These are phyloP conservation scores for Sordariomycetes sp. DNA, from an alignment of 2,329 filamentous ascomycete species.

Conservation along the genomic window DNA sequence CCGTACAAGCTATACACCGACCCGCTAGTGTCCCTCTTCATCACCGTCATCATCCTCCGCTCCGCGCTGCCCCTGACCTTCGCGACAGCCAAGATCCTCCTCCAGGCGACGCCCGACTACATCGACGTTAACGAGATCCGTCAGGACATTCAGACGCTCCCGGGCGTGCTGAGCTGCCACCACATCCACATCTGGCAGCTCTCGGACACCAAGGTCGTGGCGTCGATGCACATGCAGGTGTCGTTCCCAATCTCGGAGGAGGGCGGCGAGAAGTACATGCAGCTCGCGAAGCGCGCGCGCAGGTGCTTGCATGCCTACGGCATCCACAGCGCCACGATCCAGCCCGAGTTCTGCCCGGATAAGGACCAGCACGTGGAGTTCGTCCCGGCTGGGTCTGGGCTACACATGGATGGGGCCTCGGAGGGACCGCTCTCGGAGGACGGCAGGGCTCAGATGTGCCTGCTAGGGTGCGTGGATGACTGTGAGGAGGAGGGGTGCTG, in stretches of 20 bases:
- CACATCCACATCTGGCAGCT: slow-evolving; percentile 98
- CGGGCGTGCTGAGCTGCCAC: slow-evolving; percentile 82
- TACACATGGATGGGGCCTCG: slow-evolving; percentile 22
- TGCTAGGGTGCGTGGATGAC: slow-evolving; percentile 41
- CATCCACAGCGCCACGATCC: slow-evolving; percentile 94
- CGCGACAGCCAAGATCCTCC: slow-evolving; percentile 74
- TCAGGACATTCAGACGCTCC: slow-evolving; percentile 77
- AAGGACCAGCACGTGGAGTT: slow-evolving; percentile 27
- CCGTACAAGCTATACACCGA: slow-evolving; percentile 80
- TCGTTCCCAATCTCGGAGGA: slow-evolving; percentile 80
- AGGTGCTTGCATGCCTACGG: slow-evolving; percentile 90
- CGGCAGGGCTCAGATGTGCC: slow-evolving; percentile 24
- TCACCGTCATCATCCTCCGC: slow-evolving; percentile 68
- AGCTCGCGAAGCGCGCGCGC: slow-evolving; percentile 69
- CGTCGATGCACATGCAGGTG: slow-evolving; percentile 87
- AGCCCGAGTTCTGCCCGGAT: slow-evolving; percentile 72
- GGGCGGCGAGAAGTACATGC: slow-evolving; percentile 77
- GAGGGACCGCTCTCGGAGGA: slow-evolving; percentile 10
- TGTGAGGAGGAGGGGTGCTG: slow-evolving; percentile 35
- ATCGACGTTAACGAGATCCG: slow-evolving; percentile 84
- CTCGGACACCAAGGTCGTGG: slow-evolving; percentile 87
- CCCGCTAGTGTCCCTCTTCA: slow-evolving; percentile 84
- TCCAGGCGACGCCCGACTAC: slow-evolving; percentile 87
- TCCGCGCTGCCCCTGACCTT: slow-evolving; percentile 71
- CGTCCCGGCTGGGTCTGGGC: slow-evolving; percentile 21